These are phyloP conservation scores for Rhodotorula graminis DNA, from an alignment of 768 basidiomycete species.

Conservation along the genomic window DNA sequence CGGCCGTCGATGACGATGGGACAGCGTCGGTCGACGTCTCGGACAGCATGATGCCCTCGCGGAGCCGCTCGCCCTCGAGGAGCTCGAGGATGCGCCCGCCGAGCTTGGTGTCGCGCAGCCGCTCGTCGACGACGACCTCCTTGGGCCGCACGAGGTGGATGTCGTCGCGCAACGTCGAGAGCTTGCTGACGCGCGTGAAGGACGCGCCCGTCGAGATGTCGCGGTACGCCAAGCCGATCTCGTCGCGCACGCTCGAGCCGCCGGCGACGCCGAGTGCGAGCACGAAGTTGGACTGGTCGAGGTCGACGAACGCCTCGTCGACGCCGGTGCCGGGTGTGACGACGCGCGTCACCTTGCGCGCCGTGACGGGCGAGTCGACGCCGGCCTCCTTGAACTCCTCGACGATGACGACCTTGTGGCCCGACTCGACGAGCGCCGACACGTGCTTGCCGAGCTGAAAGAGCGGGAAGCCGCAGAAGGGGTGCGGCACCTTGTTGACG, in stretches of 20 bases:
- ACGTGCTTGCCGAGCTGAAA: slow-evolving; percentile 78
- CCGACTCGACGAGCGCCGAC: slow-evolving; percentile 75
- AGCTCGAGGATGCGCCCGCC: slow-evolving; percentile 6
- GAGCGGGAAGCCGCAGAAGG: slow-evolving; percentile 89
- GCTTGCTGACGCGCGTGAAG: slow-evolving; percentile 62
- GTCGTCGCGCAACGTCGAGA: slow-evolving; percentile 67
- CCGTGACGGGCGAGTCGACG: slow-evolving; percentile 29
- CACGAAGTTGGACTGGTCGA: slow-evolving; percentile 36
- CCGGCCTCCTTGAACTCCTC: slow-evolving; percentile 70
- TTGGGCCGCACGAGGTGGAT: slow-evolving; percentile 72
- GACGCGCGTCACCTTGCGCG: slow-evolving; percentile 13
- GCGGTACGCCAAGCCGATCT: slow-evolving; percentile 75
- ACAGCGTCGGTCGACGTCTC: slow-evolving; percentile 14
- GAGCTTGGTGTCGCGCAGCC: neutral
- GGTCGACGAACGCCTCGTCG: slow-evolving; percentile 46
- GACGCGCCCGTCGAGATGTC: slow-evolving; percentile 94
- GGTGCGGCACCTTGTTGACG: slow-evolving; percentile 52
- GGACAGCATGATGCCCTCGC: slow-evolving; percentile 25
- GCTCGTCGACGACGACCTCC: slow-evolving; percentile 59
- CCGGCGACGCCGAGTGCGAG: slow-evolving; percentile 24
- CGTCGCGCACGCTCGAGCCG: slow-evolving; percentile 18
- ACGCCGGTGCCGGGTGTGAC: slow-evolving; percentile 51
- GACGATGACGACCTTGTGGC: slow-evolving; percentile 83
- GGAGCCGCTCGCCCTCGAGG: slow-evolving; percentile 18
- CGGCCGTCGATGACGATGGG: slow-evolving; percentile 8